phyloP scores from a whole-genome alignment of 2,329 filamentous ascomycete genomes.

The Ceratocystis cubensis region DNA sequence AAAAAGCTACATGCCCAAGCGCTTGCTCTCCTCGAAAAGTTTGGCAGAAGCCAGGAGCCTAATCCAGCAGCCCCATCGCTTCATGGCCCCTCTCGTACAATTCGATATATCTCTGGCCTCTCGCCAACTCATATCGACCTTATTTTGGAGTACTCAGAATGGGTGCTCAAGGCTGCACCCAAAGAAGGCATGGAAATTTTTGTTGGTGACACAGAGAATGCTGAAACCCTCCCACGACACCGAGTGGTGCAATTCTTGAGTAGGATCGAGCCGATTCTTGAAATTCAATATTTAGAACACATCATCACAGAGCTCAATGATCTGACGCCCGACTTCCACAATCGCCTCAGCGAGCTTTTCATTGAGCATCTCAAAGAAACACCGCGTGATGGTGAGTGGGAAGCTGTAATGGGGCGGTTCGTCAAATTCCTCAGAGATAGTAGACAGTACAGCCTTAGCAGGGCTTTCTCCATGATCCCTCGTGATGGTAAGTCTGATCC shows the following conservation, averaged over 20 bases:
- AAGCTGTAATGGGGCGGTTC: slow-evolving; percentile 51
- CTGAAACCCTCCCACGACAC: slow-evolving; percentile 72
- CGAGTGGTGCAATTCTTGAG: slow-evolving; percentile 63
- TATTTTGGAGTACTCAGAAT: slow-evolving; percentile 80
- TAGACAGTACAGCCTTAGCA: slow-evolving; percentile 65
- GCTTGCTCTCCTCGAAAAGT: slow-evolving; percentile 66
- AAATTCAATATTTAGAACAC: slow-evolving; percentile 78
- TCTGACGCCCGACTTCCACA: slow-evolving; percentile 72
- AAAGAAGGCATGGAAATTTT: slow-evolving; percentile 84
- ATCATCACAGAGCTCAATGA: slow-evolving; percentile 81
- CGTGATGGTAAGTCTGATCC: slow-evolving; percentile 51
- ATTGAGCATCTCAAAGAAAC: slow-evolving; percentile 44
- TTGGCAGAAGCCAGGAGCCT: slow-evolving; percentile 50
- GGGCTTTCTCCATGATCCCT: slow-evolving; percentile 65
- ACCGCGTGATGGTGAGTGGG: slow-evolving; percentile 38
- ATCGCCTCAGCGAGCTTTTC: slow-evolving; percentile 60
- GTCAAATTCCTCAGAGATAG: slow-evolving; percentile 65
- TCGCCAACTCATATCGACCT: slow-evolving; percentile 80
- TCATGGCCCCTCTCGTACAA: slow-evolving; percentile 69
- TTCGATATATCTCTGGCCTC: slow-evolving; percentile 80
- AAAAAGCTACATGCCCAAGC: slow-evolving; percentile 87
- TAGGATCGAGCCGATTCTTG: slow-evolving; percentile 55
- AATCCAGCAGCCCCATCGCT: slow-evolving; percentile 43
- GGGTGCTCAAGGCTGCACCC: slow-evolving; percentile 64
- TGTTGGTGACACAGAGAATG: slow-evolving; percentile 83